Base-by-base conservation (phyloP, 2,329 filamentous ascomycete species). In the Fusarium equiseti region DNA sequence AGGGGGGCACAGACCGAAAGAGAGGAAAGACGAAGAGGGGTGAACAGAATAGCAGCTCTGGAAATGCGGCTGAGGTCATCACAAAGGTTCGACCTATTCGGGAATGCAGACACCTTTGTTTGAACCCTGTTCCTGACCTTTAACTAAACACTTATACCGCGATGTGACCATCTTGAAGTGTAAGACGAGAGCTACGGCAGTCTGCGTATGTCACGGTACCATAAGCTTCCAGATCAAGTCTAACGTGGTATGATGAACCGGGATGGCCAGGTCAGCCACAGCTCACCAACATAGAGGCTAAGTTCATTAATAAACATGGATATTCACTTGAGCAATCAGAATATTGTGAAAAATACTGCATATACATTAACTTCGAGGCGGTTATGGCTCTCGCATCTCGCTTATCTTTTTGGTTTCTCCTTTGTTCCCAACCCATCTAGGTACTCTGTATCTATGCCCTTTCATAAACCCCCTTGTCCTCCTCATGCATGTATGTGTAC, bases 291-390 rank as follows among this genome's bases (percentile, higher is more conserved):
- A 35, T 35, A 18, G 35, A 54, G 35, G 35, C 35, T n/a, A 38
- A 38, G 18, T 38, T 38, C 35, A n/a, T 38, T 38, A 38, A 18
- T 43, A 53, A 53, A 20, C n/a, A 53, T 67, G 50, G 31, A 16
- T 9, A 18, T 59, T 50, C 49, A 64, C 59, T 56, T 32, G 32
- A 53, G 54, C 49, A 51, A 26, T 45, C 18, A 31, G 38, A 24
- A 43, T n/a, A 31, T 42, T 20, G 38, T 60, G 9, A 59, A 49
- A 32, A 43, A 66, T 54, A 49, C 42, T 64, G 57, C 46, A 50
- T 45, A 43, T 67, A 68, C 58, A 70, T 64, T 63, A 64, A 70
- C 63, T 68, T 71, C 53, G 53, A 70, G 58, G 38, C 63, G 38
- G 43, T 22, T 42, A 48, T 66, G 15, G 54, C 66, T 24, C 62